Evolutionary conservation across 768 basidiomycete species (phyloP), one percentile per base, ranked within the genome.

Genomic region (Saitozyma podzolica): DNA sequence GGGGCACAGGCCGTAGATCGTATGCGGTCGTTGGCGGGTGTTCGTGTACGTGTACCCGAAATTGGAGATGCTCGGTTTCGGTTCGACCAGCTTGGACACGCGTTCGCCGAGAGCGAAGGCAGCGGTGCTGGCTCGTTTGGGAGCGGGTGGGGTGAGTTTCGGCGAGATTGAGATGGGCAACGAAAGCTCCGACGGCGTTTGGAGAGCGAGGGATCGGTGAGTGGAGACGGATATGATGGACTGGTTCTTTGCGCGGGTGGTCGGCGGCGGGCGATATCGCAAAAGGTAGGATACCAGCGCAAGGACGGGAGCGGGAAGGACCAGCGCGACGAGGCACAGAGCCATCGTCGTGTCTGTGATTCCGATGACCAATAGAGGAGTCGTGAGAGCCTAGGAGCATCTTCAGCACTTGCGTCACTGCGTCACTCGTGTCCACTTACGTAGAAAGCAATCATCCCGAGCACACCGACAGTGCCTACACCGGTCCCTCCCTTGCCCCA

Each of bases 141-240:
- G 64, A 9, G 47, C 59, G 0, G 69, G 74, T 8, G 74, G 72
- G 0, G 72, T 73, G 37, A 76, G 63, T 39, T 70, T 71, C 17
- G 72, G 72, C 0, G 74, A 76, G 37, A 73, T 58, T 8, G 72
- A 62, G 16, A 65, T 40, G 6, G 74, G 74, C 6, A 76, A 60
- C 2, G 69, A 69, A 0, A 76, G 66, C 50, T 76, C 67, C 3
- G 74, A 76, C 17, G 64, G 63, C 1, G 69, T 60, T 8, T 57
- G 14, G 4, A 76, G 61, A 1, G 74, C 74, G 6, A 76, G 59
- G 11, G 72, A 73, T 11, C 63, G 66, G 55, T 71, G 68, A n/a
- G 67, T 59, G 14, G 70, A 63, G 16, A 52, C 54, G n/a, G 67
- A 58, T 37, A 50, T 52, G 20, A 56, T 52, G 10, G 65, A 59